Evolutionary conservation across 2,329 filamentous ascomycete genomes (phyloP).

Genomic region (Zymoseptoria brevis): DNA sequence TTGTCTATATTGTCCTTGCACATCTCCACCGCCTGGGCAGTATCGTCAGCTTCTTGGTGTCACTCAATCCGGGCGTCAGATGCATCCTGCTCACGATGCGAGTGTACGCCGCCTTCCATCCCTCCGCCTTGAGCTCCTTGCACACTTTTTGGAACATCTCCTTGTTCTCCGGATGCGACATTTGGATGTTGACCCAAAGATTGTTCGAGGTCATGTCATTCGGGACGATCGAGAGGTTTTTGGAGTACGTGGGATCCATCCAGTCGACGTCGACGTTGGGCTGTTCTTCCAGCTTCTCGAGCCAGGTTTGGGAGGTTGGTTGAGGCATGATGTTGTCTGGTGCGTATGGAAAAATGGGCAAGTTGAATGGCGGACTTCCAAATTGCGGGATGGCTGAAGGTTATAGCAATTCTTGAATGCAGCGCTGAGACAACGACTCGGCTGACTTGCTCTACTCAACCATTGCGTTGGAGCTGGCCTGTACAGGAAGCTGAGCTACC

Average conservation of each 20-base stretch:
- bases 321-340: conserved; percentile 3
- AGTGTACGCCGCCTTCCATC: conserved; percentile 17
- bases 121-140: conserved; percentile 15
- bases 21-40: conserved; percentile 12
- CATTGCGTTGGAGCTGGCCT: background rate
- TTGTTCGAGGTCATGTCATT: conserved; percentile 17
- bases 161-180: conserved; percentile 16
- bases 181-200: conserved; percentile 15
- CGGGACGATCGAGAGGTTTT: conserved; percentile 13
- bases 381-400: background rate
- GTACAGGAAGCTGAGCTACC: background rate
- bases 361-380: background rate
- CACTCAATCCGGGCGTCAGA: background rate
- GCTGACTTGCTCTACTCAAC: background rate
- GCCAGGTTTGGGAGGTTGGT: conserved; percentile 11
- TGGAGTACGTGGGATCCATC: conserved; percentile 16
- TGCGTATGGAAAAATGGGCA: background rate
- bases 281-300: conserved; percentile 15
- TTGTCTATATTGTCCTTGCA: conserved; percentile 18
- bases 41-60: background rate
- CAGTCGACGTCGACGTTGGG: conserved; percentile 17
- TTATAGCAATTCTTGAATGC: background rate
- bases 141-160: conserved; percentile 15
- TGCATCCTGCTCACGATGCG: conserved; percentile 8
- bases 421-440: background rate